phyloP scores from a whole-genome alignment of 805 yeast genomes.

The Lipomyces mesembrius region DNA sequence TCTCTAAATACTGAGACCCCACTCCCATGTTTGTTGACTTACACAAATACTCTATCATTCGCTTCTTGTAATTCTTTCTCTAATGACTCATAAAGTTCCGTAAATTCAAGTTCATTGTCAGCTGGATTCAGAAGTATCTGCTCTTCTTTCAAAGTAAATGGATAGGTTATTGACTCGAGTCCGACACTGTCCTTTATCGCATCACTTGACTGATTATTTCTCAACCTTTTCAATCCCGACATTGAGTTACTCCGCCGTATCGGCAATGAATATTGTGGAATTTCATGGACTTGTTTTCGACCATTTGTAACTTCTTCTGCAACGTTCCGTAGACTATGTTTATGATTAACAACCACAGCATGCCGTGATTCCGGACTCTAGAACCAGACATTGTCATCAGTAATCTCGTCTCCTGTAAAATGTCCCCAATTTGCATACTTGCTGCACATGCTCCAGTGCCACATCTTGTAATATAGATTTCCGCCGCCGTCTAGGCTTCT shows the following conservation, averaged over 20 bases:
- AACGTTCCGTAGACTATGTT: constrained; percentile 16
- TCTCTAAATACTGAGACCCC: background rate
- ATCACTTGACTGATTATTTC: background rate
- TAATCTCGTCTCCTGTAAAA: background rate
- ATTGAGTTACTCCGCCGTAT: constrained; percentile 31
- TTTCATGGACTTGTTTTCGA: constrained; percentile 12
- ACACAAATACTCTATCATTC: constrained; percentile 20
- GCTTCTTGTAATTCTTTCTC: constrained; percentile 29
- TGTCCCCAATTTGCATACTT: constrained; percentile 13
- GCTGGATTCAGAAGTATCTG: constrained; percentile 3
- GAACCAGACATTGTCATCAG: background rate
- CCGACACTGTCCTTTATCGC: background rate
- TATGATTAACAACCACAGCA: background rate
- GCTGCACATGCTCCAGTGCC: constrained; percentile 33
- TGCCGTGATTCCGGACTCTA: constrained; percentile 19
- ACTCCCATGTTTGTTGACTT: background rate
- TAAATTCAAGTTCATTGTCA: constrained; percentile 18
- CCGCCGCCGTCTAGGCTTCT: constrained; percentile 32
- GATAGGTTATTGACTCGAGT: constrained; percentile 13
- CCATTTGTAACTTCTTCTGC: constrained; percentile 20
- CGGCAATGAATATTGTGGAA: constrained; percentile 33
- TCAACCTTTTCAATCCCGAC: constrained; percentile 20
- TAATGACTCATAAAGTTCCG: constrained; percentile 25
- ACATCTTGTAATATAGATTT: constrained; percentile 35
- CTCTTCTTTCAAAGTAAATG: constrained; percentile 26